These are phyloP conservation scores for Pseudogymnoascus sp. DNA, from an alignment of 2,329 filamentous ascomycete genomes.

Conservation along the genomic window DNA sequence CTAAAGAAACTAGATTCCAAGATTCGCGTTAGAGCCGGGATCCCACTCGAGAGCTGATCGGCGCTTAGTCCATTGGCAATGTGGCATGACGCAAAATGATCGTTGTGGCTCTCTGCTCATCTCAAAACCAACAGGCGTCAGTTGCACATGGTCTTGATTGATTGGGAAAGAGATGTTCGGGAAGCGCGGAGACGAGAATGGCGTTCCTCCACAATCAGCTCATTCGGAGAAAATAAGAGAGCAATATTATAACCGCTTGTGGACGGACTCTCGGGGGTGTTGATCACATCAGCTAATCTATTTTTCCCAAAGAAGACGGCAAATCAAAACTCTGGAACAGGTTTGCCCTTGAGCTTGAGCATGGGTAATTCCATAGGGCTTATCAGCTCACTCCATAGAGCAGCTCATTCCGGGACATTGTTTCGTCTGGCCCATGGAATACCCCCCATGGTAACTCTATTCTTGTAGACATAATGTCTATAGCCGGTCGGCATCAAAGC, in stretches of 20 bases:
- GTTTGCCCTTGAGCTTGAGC: constrained; percentile 1
- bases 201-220: neutral
- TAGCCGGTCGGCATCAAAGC: neutral
- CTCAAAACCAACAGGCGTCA: neutral
- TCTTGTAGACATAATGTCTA: neutral
- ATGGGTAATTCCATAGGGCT: constrained; percentile 3
- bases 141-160: neutral
- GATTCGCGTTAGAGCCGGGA: neutral
- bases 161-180: neutral
- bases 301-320: neutral
- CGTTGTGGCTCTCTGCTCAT: neutral
- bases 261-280: neutral
- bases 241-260: constrained; percentile 7
- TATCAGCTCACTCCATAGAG: neutral
- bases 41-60: neutral
- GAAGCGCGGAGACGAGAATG: neutral
- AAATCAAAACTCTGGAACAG: neutral
- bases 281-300: constrained; percentile 6
- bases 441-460: constrained; percentile 7
- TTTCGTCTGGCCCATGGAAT: constrained; percentile 3
- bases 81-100: neutral
- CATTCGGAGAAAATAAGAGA: neutral
- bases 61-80: neutral
- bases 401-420: constrained; percentile 4
- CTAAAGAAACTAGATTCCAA: neutral